Evolutionary conservation across 768 basidiomycete species (phyloP), one percentile per base, ranked within the genome.

Genomic region (Harrya chromipes): DNA sequence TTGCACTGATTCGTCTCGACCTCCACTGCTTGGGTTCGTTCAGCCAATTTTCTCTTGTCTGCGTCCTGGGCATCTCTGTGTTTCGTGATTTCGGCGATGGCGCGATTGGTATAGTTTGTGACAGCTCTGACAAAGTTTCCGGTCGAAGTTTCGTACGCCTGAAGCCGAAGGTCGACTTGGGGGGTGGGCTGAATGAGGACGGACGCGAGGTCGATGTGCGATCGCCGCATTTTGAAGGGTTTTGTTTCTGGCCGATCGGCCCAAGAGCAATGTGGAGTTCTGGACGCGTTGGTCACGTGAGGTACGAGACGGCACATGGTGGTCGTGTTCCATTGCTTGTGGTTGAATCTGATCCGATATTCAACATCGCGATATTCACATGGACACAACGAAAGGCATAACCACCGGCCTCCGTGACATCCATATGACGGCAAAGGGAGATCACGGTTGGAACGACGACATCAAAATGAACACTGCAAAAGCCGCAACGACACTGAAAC

Each of bases 331-430:
- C n/a, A 43, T 41, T 1, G 8, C 8, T n/a, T n/a, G n/a, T n/a
- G n/a, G n/a, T n/a, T n/a, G n/a, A 27, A 27, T 27, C 36, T 36
- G 27, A 41, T 26, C 12, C 47, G 55, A 68, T 20, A 55, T 67
- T 17, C 62, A 65, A 40, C 69, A 71, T 57, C 73, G 67, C 47
- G 87, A 91, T 63, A 72, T 88, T 6, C 84, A 83, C 62, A 91
- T 92, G 90, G 81, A 83, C 55, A 90, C 91, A 1, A 81, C 87
- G 24, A 89, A 82, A 64, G 83, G 79, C 14, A 58, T 80, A 31
- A 76, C 77, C 12, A 50, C 71, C 6, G 63, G 73, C 47, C 64
- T 74, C 40, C 71, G 72, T 38, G 80, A 80, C 57, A 70, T 87
- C 46, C 77, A 74, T 49, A 87, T 87, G 85, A 87, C 85, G 1